Percentiles rank a stretch among this genome's conserved stretches.
phyloP scores from a whole-genome alignment of 768 basidiomycete species.

The Lepiota subincarnata region DNA sequence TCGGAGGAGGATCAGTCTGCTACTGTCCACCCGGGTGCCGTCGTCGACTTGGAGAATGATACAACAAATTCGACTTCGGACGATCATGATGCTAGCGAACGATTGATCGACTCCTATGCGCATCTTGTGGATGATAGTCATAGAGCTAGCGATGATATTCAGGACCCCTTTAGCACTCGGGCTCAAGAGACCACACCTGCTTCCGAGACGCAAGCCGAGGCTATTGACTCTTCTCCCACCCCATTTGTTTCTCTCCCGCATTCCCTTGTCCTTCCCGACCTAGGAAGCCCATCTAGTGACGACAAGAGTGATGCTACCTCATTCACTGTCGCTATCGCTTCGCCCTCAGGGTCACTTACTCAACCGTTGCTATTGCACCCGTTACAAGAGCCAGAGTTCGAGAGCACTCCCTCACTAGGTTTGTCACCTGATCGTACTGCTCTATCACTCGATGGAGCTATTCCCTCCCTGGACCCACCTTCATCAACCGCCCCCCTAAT shows the following conservation, averaged over 20 bases:
- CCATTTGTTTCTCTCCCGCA: too few relatives aligned
- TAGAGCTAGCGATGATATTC: too few relatives aligned
- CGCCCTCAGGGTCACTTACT: background rate
- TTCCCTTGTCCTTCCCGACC: background rate
- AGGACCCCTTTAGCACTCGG: too few relatives aligned
- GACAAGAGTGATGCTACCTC: background rate
- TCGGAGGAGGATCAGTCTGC: background rate
- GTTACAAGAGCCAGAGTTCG: background rate
- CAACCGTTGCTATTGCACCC: background rate
- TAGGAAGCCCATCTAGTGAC: constrained; percentile 2
- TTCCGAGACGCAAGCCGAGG: background rate
- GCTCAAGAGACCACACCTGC: too few relatives aligned
- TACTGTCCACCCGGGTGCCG: too few relatives aligned
- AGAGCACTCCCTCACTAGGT: background rate
- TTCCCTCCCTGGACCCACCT: background rate
- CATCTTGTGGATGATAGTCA: too few relatives aligned
- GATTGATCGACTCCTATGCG: too few relatives aligned
- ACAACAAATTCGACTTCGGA: too few relatives aligned
- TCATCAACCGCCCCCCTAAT: background rate
- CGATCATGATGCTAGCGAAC: too few relatives aligned
- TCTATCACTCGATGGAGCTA: background rate
- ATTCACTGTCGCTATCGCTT: background rate
- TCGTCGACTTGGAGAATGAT: too few relatives aligned
- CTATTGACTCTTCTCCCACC: background rate
- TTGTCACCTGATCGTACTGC: background rate